phyloP scores from a whole-genome alignment of 2,329 filamentous ascomycete species.

The Stylonectria norvegica region DNA sequence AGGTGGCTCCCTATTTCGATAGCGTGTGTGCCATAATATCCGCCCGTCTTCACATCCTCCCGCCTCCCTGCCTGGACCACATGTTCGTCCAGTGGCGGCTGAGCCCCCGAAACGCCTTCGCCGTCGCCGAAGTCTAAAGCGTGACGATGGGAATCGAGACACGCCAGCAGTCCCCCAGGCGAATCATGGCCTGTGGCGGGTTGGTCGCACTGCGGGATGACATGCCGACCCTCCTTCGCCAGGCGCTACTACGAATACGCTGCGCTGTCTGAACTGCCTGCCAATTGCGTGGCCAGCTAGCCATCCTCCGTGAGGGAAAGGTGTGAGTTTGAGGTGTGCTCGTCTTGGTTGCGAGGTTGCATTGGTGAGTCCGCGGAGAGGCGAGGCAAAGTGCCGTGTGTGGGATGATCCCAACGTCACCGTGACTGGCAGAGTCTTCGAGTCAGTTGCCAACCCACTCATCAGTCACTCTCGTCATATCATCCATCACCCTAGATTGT shows the following conservation, averaged over 20 bases:
- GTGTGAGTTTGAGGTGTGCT: no score
- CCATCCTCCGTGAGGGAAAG: constrained; percentile 13
- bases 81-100: constrained; percentile 19
- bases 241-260: constrained; percentile 9
- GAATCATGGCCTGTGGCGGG: constrained; percentile 8
- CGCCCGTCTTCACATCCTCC: constrained; percentile 4
- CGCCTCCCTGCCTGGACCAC: constrained; percentile 10
- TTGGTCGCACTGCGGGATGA: constrained; percentile 15
- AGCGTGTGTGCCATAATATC: constrained; percentile 11
- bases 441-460: neutral
- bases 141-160: constrained; percentile 12
- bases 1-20: constrained; percentile 6
- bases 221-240: no score
- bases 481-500: neutral
- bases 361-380: neutral
- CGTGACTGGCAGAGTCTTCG: constrained; percentile 11
- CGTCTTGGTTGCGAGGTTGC: constrained; percentile 3
- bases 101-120: constrained; percentile 17
- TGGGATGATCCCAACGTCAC: constrained; percentile 24
- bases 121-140: constrained; percentile 22
- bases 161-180: constrained; percentile 13
- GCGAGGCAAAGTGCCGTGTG: constrained; percentile 1
- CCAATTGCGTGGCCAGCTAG: constrained; percentile 6
- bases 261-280: constrained; percentile 1
- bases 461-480: neutral